Evolutionary conservation across 2,329 filamentous ascomycete species (phyloP).

Genomic region (Boeremia lycopersici): DNA sequence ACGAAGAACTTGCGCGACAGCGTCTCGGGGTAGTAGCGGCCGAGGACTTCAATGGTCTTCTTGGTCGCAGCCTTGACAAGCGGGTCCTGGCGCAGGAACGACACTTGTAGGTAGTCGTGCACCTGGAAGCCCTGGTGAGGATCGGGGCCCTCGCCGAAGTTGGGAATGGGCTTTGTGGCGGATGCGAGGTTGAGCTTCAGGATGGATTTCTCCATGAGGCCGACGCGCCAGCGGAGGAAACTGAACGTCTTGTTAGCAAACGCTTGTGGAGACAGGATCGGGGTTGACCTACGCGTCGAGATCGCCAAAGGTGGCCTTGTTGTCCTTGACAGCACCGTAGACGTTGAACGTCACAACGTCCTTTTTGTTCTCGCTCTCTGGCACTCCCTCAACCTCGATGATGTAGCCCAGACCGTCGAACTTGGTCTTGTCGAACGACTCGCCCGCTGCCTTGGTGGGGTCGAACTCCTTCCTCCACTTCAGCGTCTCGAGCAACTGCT

Average conservation of each 20-base stretch:
- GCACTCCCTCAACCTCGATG: slow-evolving; percentile 67
- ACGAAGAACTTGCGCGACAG: slow-evolving; percentile 93
- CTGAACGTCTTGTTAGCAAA: slow-evolving; percentile 52
- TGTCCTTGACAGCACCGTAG: slow-evolving; percentile 84
- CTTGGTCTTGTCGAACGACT: slow-evolving; percentile 68
- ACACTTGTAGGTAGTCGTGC: slow-evolving; percentile 89
- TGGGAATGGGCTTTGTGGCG: slow-evolving; percentile 73
- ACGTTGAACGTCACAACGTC: slow-evolving; percentile 88
- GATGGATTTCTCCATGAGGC: slow-evolving; percentile 86
- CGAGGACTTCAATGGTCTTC: slow-evolving; percentile 82
- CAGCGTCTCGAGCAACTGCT: slow-evolving; percentile 79
- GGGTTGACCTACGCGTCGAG: slow-evolving; percentile 69
- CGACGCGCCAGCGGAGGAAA: slow-evolving; percentile 88
- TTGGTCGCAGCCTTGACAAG: slow-evolving; percentile 76
- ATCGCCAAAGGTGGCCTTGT: slow-evolving; percentile 80
- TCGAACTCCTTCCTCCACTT: slow-evolving; percentile 81
- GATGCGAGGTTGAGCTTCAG: slow-evolving; percentile 72
- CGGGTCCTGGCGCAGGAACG: slow-evolving; percentile 82
- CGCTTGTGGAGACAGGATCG: background rate
- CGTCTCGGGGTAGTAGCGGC: slow-evolving; percentile 85
- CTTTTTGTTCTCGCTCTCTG: slow-evolving; percentile 60
- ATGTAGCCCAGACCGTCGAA: slow-evolving; percentile 83
- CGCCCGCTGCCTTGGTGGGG: slow-evolving; percentile 68
- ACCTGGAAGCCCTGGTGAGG: slow-evolving; percentile 91
- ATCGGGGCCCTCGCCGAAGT: slow-evolving; percentile 69